A percentile compares a stretch with the other conserved stretches of the same genome.
phyloP scores from a whole-genome alignment of 2,329 filamentous ascomycete genomes.

The Chlorencoelia australis region DNA sequence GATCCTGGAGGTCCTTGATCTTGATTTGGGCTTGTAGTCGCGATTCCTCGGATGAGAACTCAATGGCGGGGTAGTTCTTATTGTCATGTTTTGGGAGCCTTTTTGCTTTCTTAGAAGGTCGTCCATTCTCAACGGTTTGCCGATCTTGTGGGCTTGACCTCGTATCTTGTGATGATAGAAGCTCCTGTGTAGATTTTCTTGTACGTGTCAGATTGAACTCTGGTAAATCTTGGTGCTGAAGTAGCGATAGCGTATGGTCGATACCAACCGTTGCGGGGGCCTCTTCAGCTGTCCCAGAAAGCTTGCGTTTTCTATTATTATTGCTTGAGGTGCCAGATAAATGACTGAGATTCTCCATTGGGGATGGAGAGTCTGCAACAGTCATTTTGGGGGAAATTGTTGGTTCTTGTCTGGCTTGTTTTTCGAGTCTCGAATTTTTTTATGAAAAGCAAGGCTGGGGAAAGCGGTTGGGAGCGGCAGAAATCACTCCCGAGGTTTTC shows the following conservation, averaged over 20 bases:
- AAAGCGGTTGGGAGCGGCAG: too few species aligned
- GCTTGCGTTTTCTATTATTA: constrained; percentile 24
- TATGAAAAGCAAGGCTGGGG: too few species aligned
- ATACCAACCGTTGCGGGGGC: constrained; percentile 12
- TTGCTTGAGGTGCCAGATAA: constrained; percentile 6
- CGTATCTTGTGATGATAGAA: constrained; percentile 3
- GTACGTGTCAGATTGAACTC: constrained; percentile 26
- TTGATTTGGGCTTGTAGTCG: constrained; percentile 53
- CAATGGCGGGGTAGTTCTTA: constrained; percentile 49
- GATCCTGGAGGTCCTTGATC: constrained; percentile 50
- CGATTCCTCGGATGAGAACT: constrained; percentile 41
- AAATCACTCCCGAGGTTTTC: too few species aligned
- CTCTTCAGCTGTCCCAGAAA: constrained; percentile 14
- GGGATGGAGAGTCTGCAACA: constrained; percentile 2
- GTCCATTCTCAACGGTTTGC: constrained; percentile 40
- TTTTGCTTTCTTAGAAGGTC: constrained; percentile 47
- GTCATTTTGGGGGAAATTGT: constrained; percentile 1
- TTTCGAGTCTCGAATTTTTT: too few species aligned
- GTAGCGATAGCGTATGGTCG: constrained; percentile 15
- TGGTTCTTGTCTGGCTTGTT: too few species aligned
- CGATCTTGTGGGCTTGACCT: constrained; percentile 30
- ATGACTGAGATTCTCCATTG: constrained; percentile 27
- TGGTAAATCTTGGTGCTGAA: constrained; percentile 23
- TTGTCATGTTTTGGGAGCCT: constrained; percentile 47
- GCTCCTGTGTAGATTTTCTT: constrained; percentile 14